Base-by-base conservation (phyloP, 2,329 filamentous ascomycete genomes). In the Aspergillus melleus region DNA sequence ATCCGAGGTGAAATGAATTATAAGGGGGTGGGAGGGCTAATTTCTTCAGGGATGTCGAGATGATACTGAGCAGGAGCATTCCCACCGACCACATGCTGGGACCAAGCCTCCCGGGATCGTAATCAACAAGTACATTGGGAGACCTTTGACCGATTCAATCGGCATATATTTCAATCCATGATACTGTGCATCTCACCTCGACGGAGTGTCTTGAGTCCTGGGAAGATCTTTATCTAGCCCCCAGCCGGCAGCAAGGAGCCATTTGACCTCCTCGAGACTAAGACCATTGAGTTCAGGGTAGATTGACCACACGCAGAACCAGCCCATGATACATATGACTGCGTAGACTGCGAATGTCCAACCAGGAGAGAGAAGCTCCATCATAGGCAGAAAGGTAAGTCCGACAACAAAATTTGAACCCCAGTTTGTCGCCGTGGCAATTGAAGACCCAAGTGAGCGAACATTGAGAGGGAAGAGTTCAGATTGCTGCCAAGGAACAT, bases 401-500 rank as follows among this genome's bases (percentile, higher is more conserved):
- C 92, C 93, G 1, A 97, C 83, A 19, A 95, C 74, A 61, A 96
- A 95, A 73, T 98, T 98, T 24, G 89, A 88, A 4, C 84, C 85
- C 94, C 94, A 98, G 70, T 90, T 97, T 6, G 91, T 96, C 5
- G 88, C 89, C 8, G 93, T 85, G 8, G 84, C 81, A 29, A 88
- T 72, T 14, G 82, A 81, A 1, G 86, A 88, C 32, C 86, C 84
- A 19, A 87, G 76, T 72, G 86, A 88, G 61, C 88, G 84, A 52
- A 89, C 80, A 19, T 81, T 78, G 19, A 85, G 72, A 0, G 92
- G 90, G 71, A 97, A 97, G 32, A 96, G 84, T 78, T 98, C 94
- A 67, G 89, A 91, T 78, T 96, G 93, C 83, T 96, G 94, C 94
- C 94, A 98, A 0, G 94, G 93, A 2, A 98, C 92, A 68, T 92